These are phyloP conservation scores for Boletales sp. DNA, from an alignment of 768 basidiomycete genomes.

Conservation along the genomic window DNA sequence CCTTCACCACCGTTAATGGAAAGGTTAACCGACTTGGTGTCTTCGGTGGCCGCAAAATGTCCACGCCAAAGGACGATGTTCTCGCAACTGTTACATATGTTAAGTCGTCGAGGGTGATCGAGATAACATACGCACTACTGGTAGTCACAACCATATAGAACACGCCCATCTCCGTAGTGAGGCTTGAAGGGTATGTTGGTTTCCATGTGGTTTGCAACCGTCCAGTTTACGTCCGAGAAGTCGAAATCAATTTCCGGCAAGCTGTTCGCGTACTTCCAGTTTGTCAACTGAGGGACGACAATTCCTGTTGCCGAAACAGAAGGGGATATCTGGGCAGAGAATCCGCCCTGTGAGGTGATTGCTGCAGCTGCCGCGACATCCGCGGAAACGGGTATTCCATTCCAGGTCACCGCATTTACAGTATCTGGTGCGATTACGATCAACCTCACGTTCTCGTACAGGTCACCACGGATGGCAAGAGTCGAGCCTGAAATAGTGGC, in stretches of 20 bases:
- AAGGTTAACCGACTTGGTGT: slow-evolving; percentile 62
- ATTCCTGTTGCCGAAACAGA: slow-evolving; percentile 30
- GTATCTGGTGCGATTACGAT: slow-evolving; percentile 60
- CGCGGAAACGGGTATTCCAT: slow-evolving; percentile 47
- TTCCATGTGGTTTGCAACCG: slow-evolving; percentile 60
- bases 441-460: slow-evolving; percentile 54
- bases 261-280: slow-evolving; percentile 76
- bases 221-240: slow-evolving; percentile 68
- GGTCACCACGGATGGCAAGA: slow-evolving; percentile 66
- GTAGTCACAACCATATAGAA: slow-evolving; percentile 87
- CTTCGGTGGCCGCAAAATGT: slow-evolving; percentile 63
- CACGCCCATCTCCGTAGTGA: slow-evolving; percentile 67
- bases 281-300: slow-evolving; percentile 45
- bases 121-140: slow-evolving; percentile 55
- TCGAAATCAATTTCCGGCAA: slow-evolving; percentile 60
- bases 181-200: slow-evolving; percentile 73
- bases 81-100: slow-evolving; percentile 56
- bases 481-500: slow-evolving; percentile 45
- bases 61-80: slow-evolving; percentile 81
- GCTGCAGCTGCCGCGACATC: slow-evolving; percentile 29
- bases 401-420: slow-evolving; percentile 65
- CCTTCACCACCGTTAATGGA: slow-evolving; percentile 82
- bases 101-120: slow-evolving; percentile 4
- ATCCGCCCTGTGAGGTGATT: slow-evolving; percentile 40
- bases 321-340: slow-evolving; percentile 45